Conservation (phyloP, 1,139 yeast genomes). For the Pneumocystis jirovecii region DNA sequence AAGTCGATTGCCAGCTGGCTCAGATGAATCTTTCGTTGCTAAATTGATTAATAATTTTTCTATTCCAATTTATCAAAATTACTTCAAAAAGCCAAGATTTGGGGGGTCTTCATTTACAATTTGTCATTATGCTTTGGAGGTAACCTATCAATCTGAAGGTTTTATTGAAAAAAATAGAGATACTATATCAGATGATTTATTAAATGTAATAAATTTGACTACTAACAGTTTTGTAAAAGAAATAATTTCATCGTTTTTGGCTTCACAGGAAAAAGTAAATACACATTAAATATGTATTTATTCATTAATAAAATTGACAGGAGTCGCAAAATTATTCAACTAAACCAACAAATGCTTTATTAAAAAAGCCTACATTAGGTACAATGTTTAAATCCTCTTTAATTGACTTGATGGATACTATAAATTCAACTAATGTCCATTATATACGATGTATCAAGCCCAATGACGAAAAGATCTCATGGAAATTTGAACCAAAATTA, state of each 20-base stretch:
- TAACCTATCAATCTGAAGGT: slow-evolving; percentile 82
- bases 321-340: background rate
- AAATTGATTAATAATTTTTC: slow-evolving; percentile 78
- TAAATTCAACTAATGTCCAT: slow-evolving; percentile 86
- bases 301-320: background rate
- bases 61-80: slow-evolving; percentile 51
- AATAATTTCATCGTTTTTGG: slow-evolving; percentile 49
- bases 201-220: slow-evolving; percentile 64
- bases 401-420: slow-evolving; percentile 83
- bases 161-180: slow-evolving; percentile 94
- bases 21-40: slow-evolving; percentile 82
- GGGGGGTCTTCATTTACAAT: slow-evolving; percentile 86
- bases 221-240: slow-evolving; percentile 48
- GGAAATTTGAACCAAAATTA: slow-evolving; percentile 94
- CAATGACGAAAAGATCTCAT: slow-evolving; percentile 80
- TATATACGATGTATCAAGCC: slow-evolving; percentile 97
- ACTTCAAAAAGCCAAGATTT: slow-evolving; percentile 85
- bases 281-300: slow-evolving; percentile 9
- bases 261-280: slow-evolving; percentile 40
- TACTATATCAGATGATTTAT: slow-evolving; percentile 89
- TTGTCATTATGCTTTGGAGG: slow-evolving; percentile 89
- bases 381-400: slow-evolving; percentile 85
- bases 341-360: slow-evolving; percentile 28
- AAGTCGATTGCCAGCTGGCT: slow-evolving; percentile 85
- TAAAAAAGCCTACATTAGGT: slow-evolving; percentile 84